phyloP scores from a whole-genome alignment of 2,329 filamentous ascomycete genomes.

The Alternaria triticimaculans region DNA sequence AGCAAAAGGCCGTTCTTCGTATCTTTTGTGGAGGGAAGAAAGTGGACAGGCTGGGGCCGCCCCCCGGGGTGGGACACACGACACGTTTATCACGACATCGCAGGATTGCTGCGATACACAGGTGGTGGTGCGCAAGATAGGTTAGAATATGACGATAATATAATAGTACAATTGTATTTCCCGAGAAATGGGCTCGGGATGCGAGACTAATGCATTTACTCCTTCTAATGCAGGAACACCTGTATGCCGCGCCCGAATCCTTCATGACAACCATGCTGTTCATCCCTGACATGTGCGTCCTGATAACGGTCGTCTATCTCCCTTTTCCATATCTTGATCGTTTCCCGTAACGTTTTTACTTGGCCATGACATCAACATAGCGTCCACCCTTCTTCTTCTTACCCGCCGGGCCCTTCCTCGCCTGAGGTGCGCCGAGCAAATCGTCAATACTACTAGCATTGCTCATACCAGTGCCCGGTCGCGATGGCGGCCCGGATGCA shows the following conservation, averaged over 20 bases:
- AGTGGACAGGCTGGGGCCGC: background rate
- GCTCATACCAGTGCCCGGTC: constrained; percentile 80
- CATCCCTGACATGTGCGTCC: background rate
- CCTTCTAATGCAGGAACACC: constrained; percentile 1
- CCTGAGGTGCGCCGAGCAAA: constrained; percentile 75
- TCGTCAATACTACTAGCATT: constrained; percentile 96
- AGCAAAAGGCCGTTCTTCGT: constrained; percentile 7
- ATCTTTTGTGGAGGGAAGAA: constrained; percentile 4
- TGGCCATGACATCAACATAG: constrained; percentile 81
- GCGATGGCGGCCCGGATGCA: constrained; percentile 40
- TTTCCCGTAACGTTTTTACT: background rate
- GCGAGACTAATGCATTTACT: background rate
- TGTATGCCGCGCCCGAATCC: background rate
- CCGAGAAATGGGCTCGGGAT: background rate
- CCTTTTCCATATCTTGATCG: background rate
- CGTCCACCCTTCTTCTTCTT: constrained; percentile 81
- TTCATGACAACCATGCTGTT: background rate
- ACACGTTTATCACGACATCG: background rate
- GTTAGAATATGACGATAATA: background rate
- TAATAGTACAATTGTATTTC: background rate
- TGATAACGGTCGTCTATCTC: background rate
- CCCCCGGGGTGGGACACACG: background rate
- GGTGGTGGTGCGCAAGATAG: background rate
- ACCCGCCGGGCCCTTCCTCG: constrained; percentile 64
- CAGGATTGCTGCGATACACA: background rate